Conservation (phyloP, 106 monocot genomes). For the Dendrobium chrysotoxum region DNA sequence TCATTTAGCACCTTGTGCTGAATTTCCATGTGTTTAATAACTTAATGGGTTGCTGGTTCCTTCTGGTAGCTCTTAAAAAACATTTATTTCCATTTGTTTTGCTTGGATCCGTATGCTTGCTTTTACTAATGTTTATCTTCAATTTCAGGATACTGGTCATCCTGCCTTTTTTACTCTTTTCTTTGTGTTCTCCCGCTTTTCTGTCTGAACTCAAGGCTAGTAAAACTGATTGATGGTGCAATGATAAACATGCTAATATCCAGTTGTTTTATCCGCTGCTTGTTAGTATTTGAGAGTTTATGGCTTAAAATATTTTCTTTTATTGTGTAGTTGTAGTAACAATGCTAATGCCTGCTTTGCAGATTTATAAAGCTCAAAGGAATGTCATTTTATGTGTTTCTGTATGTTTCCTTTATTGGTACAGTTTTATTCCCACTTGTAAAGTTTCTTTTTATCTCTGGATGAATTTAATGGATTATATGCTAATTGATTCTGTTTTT, state of each 20-base stretch:
- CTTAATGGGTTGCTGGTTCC: neutral
- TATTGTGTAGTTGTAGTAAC: slow-evolving; percentile 1
- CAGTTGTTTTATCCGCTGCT: slow-evolving; percentile 2
- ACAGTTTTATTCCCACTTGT: neutral
- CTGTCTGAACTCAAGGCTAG: neutral
- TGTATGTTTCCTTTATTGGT: slow-evolving; percentile 78
- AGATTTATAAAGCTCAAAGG: slow-evolving; percentile 84
- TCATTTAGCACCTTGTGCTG: neutral
- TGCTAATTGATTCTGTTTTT: neutral
- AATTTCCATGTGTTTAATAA: neutral
- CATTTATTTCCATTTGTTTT: neutral
- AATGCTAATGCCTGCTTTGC: slow-evolving; percentile 12
- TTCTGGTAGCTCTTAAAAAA: neutral
- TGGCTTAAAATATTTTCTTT: neutral
- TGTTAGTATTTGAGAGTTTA: neutral
- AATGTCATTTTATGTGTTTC: slow-evolving; percentile 68
- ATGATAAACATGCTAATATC: neutral
- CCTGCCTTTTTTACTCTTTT: neutral
- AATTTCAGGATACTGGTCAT: neutral
- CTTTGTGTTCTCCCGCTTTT: neutral
- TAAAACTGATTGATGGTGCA: neutral
- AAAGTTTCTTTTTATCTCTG: neutral
- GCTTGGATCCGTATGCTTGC: neutral
- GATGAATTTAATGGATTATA: neutral
- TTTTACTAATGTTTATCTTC: neutral